phyloP scores from a whole-genome alignment of 2,329 filamentous ascomycete genomes.

The Aspergillus jensenii region DNA sequence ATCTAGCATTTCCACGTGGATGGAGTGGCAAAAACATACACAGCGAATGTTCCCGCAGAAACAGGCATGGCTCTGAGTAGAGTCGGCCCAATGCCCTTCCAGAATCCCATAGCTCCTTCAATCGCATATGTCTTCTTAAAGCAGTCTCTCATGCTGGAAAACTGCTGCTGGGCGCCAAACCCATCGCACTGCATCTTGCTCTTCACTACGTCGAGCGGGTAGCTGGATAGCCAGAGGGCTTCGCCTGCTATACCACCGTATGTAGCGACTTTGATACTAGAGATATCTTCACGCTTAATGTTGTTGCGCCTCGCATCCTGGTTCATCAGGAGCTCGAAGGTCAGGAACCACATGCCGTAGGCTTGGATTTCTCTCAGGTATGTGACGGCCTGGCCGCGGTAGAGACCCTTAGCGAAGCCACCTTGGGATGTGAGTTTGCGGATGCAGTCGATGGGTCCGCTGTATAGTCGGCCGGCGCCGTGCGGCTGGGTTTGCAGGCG shows the following conservation, averaged over 20 bases:
- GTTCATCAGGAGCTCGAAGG: conserved; percentile 97
- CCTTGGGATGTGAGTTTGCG: conserved; percentile 72
- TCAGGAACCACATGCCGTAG: conserved; percentile 92
- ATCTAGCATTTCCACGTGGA: not conserved
- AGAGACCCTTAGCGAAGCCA: conserved; percentile 71
- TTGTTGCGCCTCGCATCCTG: conserved; percentile 75
- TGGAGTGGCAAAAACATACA: conserved; percentile 45
- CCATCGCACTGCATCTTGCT: conserved; percentile 99
- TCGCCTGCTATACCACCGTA: conserved; percentile 95
- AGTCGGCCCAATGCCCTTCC: conserved; percentile 90
- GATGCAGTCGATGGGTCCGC: conserved; percentile 85
- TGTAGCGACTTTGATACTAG: conserved; percentile 79
- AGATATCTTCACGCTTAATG: conserved; percentile 73
- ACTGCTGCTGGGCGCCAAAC: conserved; percentile 71
- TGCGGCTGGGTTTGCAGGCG: conserved; percentile 95
- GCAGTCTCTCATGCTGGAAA: conserved; percentile 81
- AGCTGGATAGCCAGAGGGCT: conserved; percentile 87
- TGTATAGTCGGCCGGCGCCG: conserved; percentile 73
- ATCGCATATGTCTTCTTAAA: conserved; percentile 76
- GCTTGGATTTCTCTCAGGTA: conserved; percentile 86
- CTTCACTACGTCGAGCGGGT: conserved; percentile 97
- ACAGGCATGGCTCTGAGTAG: conserved; percentile 95
- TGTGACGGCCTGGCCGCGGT: conserved; percentile 85
- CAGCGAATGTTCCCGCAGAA: conserved; percentile 94
- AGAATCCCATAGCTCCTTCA: conserved; percentile 83